Percentiles rank a stretch among this genome's conserved stretches.
phyloP scores from a whole-genome alignment of 768 basidiomycete genomes.

The Boletus tomentosulus region DNA sequence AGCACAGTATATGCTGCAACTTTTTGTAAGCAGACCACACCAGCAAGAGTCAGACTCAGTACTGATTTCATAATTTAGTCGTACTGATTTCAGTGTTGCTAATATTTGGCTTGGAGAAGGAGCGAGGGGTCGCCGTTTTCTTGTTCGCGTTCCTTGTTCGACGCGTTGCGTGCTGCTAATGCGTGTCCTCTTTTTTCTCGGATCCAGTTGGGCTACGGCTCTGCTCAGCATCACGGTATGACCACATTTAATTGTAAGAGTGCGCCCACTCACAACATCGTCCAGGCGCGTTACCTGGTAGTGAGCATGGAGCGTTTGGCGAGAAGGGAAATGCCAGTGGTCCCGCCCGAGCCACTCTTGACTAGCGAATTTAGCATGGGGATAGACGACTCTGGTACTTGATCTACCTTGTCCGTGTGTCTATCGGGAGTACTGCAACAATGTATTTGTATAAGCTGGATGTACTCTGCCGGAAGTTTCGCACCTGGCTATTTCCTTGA shows the following conservation, averaged over 20 bases:
- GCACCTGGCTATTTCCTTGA: not conserved
- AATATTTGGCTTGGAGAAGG: not conserved
- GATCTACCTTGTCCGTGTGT: not conserved
- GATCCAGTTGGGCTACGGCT: slow-evolving; percentile 13
- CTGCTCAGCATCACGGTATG: slow-evolving; percentile 14
- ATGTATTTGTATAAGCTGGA: not conserved
- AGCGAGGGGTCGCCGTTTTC: not conserved
- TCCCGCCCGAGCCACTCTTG: not conserved
- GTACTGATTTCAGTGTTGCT: not conserved
- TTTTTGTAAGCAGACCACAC: slow-evolving; percentile 6
- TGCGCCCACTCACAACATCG: not conserved
- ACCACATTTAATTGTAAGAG: not conserved
- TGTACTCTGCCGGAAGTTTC: not conserved
- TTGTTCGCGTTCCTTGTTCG: slow-evolving; percentile 3
- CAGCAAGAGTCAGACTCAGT: not conserved
- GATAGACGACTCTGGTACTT: not conserved
- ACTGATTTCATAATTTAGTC: not conserved
- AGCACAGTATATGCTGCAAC: slow-evolving; percentile 8
- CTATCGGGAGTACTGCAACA: not conserved
- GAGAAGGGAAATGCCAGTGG: not conserved
- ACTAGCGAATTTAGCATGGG: slow-evolving; percentile 11
- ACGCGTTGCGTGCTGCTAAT: slow-evolving; percentile 1
- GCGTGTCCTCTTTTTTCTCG: not conserved
- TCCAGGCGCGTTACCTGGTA: slow-evolving; percentile 26
- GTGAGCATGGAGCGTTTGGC: slow-evolving; percentile 22